A percentile compares a stretch with the other conserved stretches of the same genome.
These are phyloP conservation scores for Vairimorpha ceranae DNA, from an alignment of 371 early-diverging fungal species.

Conservation along the genomic window DNA sequence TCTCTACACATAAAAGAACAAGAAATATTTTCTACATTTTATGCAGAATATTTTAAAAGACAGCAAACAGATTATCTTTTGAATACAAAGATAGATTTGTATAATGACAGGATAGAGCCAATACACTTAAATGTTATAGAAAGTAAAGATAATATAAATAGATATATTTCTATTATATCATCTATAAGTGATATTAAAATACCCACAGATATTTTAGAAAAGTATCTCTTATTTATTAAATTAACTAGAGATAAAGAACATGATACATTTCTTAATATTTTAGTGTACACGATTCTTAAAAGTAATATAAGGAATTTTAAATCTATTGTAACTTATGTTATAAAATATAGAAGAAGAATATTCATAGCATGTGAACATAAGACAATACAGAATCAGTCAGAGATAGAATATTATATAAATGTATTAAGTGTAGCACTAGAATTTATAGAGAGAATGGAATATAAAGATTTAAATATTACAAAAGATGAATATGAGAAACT, in stretches of 20 bases:
- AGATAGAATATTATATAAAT: slow-evolving; percentile 45
- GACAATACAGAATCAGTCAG: background rate
- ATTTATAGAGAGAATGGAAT: slow-evolving; percentile 52
- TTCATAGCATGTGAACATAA: background rate
- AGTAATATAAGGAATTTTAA: background rate
- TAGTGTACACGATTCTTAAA: background rate
- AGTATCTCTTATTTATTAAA: background rate
- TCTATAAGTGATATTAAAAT: background rate
- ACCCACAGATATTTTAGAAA: background rate
- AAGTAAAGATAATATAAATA: background rate
- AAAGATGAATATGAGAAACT: slow-evolving; percentile 38
- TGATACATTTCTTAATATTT: background rate
- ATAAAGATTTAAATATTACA: slow-evolving; percentile 44
- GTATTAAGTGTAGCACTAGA: slow-evolving; percentile 30
- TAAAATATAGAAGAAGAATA: background rate
- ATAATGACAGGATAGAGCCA: background rate
- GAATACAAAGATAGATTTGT: background rate
- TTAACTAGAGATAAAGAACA: background rate
- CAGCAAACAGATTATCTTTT: background rate
- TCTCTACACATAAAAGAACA: background rate
- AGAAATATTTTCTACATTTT: background rate
- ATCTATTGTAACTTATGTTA: background rate
- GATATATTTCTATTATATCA: background rate
- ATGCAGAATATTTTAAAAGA: background rate
- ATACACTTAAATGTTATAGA: background rate